Evolutionary conservation across 768 basidiomycete genomes (phyloP), one percentile per base, ranked within the genome.

Genomic region (Mycena capillaripes): DNA sequence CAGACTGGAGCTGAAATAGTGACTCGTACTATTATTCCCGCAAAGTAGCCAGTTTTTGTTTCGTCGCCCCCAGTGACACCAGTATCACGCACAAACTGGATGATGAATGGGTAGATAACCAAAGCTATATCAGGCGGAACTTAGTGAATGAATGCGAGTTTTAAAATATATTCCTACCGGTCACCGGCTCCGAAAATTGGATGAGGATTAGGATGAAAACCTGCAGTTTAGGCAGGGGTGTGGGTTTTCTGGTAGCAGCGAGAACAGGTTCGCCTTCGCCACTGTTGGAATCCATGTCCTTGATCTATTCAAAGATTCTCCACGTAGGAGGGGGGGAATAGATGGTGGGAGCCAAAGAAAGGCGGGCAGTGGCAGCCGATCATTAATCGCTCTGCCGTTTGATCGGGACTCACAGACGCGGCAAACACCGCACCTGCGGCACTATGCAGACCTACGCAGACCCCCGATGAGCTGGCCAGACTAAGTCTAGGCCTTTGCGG

Each of bases 101-200:
- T 82, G 23, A 84, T 78, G 67, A 85, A 86, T 1, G 84, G 84
- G 59, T 83, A 84, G 42, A 85, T 82, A 17, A 85, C 85, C 3
- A 82, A 81, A 9, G 81, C 79, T 74, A 21, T 16, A 9, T 5
- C 46, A 30, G 27, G 27, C 2, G 16, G 46, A n/a, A 17, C 3
- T 21, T 23, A 38, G 11, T 40, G 19, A 12, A 8, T 17, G 60
- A 30, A 23, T 16, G 1, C 36, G 16, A 55, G 16, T 7, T 11
- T 10, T 8, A 3, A 48, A 2, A 4, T 25, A 42, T 38, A 12
- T 50, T 17, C 70, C 44, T 34, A 68, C 61, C 66, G 0, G 83
- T 81, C 21, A 86, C 70, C 17, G 84, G 59, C 59, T 60, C 59
- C 19, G 40, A 9, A 42, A 60, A 27, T 44, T 59, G 38, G 12